Percentiles rank a stretch among this genome's conserved stretches.
These are phyloP conservation scores for Arbutus unedo DNA, from an alignment of 148 eudicot genomes.

Conservation along the genomic window DNA sequence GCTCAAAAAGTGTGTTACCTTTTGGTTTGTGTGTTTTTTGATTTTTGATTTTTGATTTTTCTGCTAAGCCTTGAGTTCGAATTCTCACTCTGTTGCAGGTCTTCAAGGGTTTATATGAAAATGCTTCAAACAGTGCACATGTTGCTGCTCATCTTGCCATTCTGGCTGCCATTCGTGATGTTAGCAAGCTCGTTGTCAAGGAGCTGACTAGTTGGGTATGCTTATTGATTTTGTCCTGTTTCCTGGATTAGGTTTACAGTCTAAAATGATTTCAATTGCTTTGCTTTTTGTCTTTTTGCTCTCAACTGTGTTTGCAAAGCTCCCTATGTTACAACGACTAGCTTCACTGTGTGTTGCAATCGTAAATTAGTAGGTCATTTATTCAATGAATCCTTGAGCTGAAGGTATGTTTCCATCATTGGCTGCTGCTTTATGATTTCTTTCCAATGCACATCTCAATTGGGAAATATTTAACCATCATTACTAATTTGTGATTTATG, in stretches of 20 bases:
- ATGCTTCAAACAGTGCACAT: conserved; percentile 57
- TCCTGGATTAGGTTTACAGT: conserved; percentile 2
- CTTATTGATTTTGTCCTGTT: not conserved
- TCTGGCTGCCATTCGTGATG: conserved; percentile 85
- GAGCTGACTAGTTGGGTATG: conserved; percentile 96
- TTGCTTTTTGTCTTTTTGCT: not conserved
- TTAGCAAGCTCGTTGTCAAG: conserved; percentile 85
- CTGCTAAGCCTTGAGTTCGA: not conserved
- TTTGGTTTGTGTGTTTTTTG: not conserved
- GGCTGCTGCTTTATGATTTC: not conserved
- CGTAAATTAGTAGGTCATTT: not conserved
- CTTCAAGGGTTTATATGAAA: conserved; percentile 83
- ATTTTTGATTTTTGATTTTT: not conserved
- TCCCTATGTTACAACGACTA: not conserved
- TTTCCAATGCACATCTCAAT: not conserved
- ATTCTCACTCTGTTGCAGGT: conserved; percentile 39
- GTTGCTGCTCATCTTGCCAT: conserved; percentile 80
- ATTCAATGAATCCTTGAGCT: not conserved
- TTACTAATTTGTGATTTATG: not conserved
- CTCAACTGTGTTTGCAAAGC: not conserved
- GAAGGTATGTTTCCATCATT: not conserved
- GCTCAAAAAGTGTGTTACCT: conserved; percentile 67
- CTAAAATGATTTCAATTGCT: not conserved
- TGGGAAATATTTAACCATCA: not conserved
- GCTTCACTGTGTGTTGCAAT: not conserved